Evolutionary conservation across 768 basidiomycete genomes (phyloP), one percentile per base, ranked within the genome.

Genomic region (Hydnomerulius pinastri): DNA sequence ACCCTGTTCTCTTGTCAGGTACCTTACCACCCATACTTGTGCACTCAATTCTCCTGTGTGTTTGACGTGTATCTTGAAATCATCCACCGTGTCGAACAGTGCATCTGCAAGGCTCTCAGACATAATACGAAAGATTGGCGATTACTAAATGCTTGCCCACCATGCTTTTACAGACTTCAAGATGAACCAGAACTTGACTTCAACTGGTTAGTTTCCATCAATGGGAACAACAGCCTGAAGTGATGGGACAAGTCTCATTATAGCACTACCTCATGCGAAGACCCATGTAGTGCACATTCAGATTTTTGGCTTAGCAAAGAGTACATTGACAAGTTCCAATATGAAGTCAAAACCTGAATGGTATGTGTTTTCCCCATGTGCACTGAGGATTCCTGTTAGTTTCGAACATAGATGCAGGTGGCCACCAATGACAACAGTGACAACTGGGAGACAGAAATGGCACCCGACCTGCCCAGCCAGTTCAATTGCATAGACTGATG

Each of bases 1-100:
- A 37, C n/a, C 36, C 20, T 29, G 12, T 25, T 6, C 12, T 24
- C 6, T 25, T 15, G n/a, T n/a, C 15, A 57, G 56, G 27, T 57
- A 1, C 42, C 51, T 3, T 57, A 55, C 30, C 8, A 18, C 0
- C 40, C 45, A 0, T 53, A 55, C 35, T 41, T 55, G 2, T 17
- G 0, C 1, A 4, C 15, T 0, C 60, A 62, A 27, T 18, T 62
- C 2, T 39, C 39, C 0, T 12, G 4, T 0, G 45, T 36, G 0
- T 53, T 36, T 45, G 54, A 62, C 23, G 12, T 43, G 0, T 62
- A 62, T 4, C 29, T 61, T 1, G 44, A 60, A 4, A 54, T 61
- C 9, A 0, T 57, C 3, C 10, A 47, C 24, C 28, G 15, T 13
- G 49, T 60, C 1, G 36, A 57, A 1, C 33, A 24, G 12, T 15